Conservation (phyloP, 768 basidiomycete genomes). For the Postia placenta region DNA sequence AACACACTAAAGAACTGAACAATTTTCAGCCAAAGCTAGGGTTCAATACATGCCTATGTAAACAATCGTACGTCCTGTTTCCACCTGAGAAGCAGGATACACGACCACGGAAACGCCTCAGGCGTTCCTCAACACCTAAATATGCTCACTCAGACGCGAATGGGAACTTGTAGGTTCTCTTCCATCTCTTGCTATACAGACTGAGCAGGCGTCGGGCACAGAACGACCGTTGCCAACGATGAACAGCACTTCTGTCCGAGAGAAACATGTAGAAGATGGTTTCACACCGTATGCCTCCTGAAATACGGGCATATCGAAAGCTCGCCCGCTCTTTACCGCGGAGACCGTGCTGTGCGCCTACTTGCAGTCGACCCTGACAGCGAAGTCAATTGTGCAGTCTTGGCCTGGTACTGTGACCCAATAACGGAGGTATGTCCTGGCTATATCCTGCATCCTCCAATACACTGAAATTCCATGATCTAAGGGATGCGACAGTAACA, state of each 20-base stretch:
- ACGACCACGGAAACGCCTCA: background rate
- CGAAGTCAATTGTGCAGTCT: slow-evolving; percentile 1
- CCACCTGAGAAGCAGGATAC: background rate
- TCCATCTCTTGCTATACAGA: slow-evolving; percentile 8
- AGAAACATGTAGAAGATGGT: slow-evolving; percentile 14
- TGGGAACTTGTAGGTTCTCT: background rate
- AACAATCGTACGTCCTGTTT: background rate
- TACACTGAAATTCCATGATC: background rate
- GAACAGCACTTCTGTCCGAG: slow-evolving; percentile 17
- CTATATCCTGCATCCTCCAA: background rate
- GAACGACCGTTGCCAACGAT: background rate
- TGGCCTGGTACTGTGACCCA: slow-evolving; percentile 9
- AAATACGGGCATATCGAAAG: background rate
- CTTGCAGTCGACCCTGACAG: slow-evolving; percentile 15
- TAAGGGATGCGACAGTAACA: background rate
- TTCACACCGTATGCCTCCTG: slow-evolving; percentile 10
- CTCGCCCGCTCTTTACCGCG: background rate
- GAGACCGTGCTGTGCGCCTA: slow-evolving; percentile 11
- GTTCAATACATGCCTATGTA: slow-evolving; percentile 7
- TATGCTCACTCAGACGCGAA: background rate
- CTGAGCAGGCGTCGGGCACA: too few species aligned
- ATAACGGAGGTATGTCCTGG: too few species aligned
- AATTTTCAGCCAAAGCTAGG: slow-evolving; percentile 8
- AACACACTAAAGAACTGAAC: too few species aligned
- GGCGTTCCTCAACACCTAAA: too few species aligned